Evolutionary conservation across 2,329 filamentous ascomycete species (phyloP).

Genomic region (Colletotrichum sp.): DNA sequence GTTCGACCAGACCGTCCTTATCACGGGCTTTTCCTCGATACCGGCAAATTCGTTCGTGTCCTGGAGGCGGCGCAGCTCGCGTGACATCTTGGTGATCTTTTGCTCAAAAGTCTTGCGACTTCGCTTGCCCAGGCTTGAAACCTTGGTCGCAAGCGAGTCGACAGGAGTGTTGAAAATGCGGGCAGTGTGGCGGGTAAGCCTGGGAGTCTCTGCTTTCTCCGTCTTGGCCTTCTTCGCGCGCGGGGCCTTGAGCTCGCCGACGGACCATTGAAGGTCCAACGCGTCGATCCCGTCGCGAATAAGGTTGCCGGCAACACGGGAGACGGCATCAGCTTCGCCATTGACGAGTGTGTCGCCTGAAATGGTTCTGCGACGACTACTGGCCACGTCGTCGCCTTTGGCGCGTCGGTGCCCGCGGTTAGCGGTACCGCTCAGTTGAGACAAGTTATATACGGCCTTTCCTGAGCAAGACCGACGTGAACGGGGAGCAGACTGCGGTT

Average conservation of each 20-base stretch:
- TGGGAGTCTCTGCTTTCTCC: constrained; percentile 36
- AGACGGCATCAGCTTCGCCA: constrained; percentile 22
- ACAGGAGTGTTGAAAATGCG: constrained; percentile 48
- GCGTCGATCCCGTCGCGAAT: constrained; percentile 50
- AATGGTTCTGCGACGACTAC: constrained; percentile 51
- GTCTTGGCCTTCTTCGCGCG: constrained; percentile 36
- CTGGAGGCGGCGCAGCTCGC: constrained; percentile 64
- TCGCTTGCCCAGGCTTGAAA: constrained; percentile 65
- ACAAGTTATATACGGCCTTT: constrained; percentile 70
- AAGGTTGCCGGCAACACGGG: constrained; percentile 26
- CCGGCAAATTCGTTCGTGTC: constrained; percentile 68
- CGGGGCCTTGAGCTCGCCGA: constrained; percentile 39
- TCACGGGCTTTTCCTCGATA: constrained; percentile 62
- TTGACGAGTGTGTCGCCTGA: constrained; percentile 43
- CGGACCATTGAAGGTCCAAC: constrained; percentile 49
- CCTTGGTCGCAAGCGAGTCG: constrained; percentile 51
- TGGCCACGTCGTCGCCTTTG: constrained; percentile 53
- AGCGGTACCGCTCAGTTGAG: constrained; percentile 65
- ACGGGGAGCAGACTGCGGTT: constrained; percentile 42
- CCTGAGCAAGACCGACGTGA: constrained; percentile 61
- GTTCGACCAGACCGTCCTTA: constrained; percentile 68
- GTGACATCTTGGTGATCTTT: constrained; percentile 50
- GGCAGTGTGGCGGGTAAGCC: constrained; percentile 45
- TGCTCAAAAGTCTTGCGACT: constrained; percentile 59
- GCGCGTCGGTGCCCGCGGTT: constrained; percentile 62